phyloP scores from a whole-genome alignment of 352 stramenopile species.

The Peronospora destructor region DNA sequence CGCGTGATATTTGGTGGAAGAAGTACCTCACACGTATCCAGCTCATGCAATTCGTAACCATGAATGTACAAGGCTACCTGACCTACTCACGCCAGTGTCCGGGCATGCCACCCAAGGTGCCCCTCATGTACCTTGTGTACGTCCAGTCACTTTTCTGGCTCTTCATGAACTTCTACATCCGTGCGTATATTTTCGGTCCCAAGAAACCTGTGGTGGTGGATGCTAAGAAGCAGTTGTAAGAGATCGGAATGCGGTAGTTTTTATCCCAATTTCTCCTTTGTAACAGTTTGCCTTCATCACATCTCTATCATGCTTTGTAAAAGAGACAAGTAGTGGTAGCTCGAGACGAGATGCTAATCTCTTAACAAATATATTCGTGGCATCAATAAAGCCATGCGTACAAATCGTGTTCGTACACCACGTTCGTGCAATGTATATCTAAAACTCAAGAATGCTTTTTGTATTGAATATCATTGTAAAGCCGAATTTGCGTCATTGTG shows the following conservation, averaged over 20 bases:
- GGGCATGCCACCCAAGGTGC: constrained; percentile 83
- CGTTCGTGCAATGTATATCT: no score
- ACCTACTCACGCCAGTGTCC: constrained; percentile 45
- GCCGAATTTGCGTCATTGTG: no score
- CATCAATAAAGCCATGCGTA: no score
- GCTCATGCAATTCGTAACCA: constrained; percentile 90
- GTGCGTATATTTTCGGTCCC: constrained; percentile 74
- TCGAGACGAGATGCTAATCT: no score
- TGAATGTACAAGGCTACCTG: constrained; percentile 73
- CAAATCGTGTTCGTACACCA: no score
- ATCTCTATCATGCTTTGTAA: no score
- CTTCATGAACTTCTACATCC: constrained; percentile 95
- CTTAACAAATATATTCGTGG: no score
- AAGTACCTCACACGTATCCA: constrained; percentile 94
- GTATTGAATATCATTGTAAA: no score
- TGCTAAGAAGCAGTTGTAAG: constrained; percentile 38
- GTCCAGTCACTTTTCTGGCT: constrained; percentile 80
- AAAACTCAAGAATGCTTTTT: no score
- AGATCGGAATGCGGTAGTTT: constrained; percentile 1
- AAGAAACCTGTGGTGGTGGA: constrained; percentile 30
- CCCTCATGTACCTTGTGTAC: constrained; percentile 91
- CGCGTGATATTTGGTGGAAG: constrained; percentile 97
- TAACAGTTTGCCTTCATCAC: constrained; percentile 9
- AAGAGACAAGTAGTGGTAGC: no score
- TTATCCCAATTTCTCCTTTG: constrained; percentile 8